Evolutionary conservation across 2,329 filamentous ascomycete species (phyloP).

Genomic region (Cordyceps tenuipes): DNA sequence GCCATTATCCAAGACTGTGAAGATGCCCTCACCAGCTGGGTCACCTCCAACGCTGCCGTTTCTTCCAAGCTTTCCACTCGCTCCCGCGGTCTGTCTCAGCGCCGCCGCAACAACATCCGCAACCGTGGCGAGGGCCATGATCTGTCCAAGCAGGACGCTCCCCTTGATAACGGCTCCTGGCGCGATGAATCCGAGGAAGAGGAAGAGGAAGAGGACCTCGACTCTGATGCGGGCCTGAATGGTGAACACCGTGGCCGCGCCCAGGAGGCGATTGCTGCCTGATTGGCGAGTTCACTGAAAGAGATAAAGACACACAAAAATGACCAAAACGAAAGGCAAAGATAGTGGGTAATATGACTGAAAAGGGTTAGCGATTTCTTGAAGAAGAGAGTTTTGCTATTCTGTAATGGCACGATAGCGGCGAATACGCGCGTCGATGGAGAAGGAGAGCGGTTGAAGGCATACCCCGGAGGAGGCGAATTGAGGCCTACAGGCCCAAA

Average conservation of each 20-base stretch:
- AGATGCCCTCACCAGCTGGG: conserved; percentile 95
- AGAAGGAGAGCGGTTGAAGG: conserved; percentile 2
- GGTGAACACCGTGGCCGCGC: conserved; percentile 49
- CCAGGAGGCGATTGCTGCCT: conserved; percentile 42
- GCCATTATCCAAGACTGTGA: conserved; percentile 99
- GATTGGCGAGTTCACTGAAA: conserved; percentile 12
- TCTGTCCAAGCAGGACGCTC: conserved; percentile 72
- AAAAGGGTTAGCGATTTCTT: conserved; percentile 3
- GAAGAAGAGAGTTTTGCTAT: conserved; percentile 1
- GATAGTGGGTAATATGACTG: conserved; percentile 5
- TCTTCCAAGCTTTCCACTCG: conserved; percentile 80
- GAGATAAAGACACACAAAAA: background rate
- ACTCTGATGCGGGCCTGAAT: conserved; percentile 44
- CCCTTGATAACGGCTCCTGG: conserved; percentile 75
- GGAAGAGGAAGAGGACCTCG: conserved; percentile 53
- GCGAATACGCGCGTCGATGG: background rate
- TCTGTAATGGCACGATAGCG: conserved; percentile 9
- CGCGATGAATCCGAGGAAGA: conserved; percentile 60
- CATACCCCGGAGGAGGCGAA: conserved; percentile 10
- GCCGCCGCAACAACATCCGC: conserved; percentile 64
- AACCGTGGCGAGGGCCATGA: conserved; percentile 69
- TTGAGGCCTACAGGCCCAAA: conserved; percentile 7
- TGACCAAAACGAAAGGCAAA: conserved; percentile 1
- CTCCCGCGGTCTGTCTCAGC: conserved; percentile 78
- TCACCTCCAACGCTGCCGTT: conserved; percentile 80